Evolutionary conservation across 2,329 filamentous ascomycete species (phyloP).

Genomic region (Talaromyces sp.): DNA sequence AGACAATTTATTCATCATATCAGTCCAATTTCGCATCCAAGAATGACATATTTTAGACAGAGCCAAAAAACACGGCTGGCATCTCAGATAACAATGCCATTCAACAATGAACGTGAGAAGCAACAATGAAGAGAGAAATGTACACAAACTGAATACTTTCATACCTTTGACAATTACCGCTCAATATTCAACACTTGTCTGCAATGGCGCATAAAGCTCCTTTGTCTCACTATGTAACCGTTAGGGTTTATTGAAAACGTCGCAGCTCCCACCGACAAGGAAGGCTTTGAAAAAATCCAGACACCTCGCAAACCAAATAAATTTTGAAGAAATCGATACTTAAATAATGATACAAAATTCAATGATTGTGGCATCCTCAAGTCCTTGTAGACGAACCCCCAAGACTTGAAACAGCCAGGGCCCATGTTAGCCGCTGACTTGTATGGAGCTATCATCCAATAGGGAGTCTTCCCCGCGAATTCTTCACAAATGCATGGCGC

Average conservation of each 20-base stretch:
- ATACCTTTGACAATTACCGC: neutral
- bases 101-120: neutral
- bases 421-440: constrained; percentile 4
- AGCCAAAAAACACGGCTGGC: neutral
- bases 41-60: neutral
- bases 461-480: neutral
- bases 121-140: neutral
- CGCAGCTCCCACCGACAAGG: neutral
- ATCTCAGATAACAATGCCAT: neutral
- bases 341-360: neutral
- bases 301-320: neutral
- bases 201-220: neutral
- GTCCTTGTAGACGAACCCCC: neutral
- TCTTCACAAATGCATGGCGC: constrained; percentile 4
- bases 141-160: neutral
- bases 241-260: constrained; percentile 1
- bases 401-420: constrained; percentile 6
- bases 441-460: neutral
- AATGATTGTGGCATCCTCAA: neutral
- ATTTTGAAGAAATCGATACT: neutral
- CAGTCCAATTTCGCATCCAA: neutral
- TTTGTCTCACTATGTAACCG: constrained; percentile 2
- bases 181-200: neutral
- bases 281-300: neutral
- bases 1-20: neutral